Conservation (phyloP, 2,329 filamentous ascomycete species). For the Trichoderma polysporum region DNA sequence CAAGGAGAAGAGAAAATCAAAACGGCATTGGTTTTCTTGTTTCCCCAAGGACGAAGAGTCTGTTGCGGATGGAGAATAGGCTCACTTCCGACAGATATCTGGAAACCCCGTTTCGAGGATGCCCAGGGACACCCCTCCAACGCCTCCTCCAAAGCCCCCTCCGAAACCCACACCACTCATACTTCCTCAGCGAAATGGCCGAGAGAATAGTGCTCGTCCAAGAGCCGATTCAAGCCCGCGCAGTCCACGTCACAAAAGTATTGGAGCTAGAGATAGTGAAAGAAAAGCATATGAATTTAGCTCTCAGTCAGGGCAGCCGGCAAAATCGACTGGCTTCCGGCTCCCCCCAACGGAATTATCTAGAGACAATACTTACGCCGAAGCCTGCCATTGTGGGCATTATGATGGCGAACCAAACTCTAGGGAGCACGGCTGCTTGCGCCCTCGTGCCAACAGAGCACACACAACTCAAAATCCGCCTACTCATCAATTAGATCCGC, state of each 20-base stretch:
- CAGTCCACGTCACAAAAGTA: conserved; percentile 6
- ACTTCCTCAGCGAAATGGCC: not conserved
- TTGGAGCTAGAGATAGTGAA: not conserved
- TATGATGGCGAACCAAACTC: conserved; percentile 18
- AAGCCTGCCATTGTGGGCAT: conserved; percentile 1
- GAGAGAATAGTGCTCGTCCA: not conserved
- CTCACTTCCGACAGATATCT: conserved; percentile 25
- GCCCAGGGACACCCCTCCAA: conserved; percentile 7
- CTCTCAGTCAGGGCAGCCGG: not conserved
- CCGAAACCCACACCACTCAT: conserved; percentile 18
- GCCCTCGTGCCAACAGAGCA: not conserved
- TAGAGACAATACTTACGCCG: not conserved
- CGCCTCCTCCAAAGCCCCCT: conserved; percentile 15
- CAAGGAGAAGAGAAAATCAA: conserved; percentile 21
- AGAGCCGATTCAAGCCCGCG: conserved; percentile 19
- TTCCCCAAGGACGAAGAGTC: conserved; percentile 28
- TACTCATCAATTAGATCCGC: not conserved
- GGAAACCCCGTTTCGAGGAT: conserved; percentile 1
- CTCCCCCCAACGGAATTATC: conserved; percentile 19
- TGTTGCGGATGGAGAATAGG: conserved; percentile 28
- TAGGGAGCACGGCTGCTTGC: conserved; percentile 2
- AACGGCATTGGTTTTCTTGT: conserved; percentile 33
- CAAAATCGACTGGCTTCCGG: conserved; percentile 18
- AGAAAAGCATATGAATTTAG: not conserved
- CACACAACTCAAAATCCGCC: not conserved